Evolutionary conservation across 2,329 filamentous ascomycete genomes (phyloP), one percentile per base, ranked within the genome.

Genomic region (Pseudogymnoascus sp.): DNA sequence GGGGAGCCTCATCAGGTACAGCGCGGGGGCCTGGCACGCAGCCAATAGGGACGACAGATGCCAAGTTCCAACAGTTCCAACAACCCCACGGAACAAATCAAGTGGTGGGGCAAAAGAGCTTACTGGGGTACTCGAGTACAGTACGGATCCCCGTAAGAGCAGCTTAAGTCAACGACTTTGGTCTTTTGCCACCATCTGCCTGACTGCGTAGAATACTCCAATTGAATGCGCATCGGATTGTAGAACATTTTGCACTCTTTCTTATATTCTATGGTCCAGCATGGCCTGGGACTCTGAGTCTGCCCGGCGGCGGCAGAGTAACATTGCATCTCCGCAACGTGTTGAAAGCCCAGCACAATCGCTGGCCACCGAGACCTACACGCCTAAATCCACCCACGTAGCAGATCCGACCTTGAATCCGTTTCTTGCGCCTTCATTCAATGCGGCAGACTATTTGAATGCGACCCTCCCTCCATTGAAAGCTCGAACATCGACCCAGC

Each of bases 391-490:
- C 3, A 75, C 80, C 62, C 85, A 93, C 74, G 82, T 90, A 38
- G 78, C 88, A 65, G 91, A 96, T 72, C 83, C 87, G 11, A 84
- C 86, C 62, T 82, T 96, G 2, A 84, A 85, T 63, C 86, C 88
- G 63, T 97, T 97, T 75, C 81, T 93, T 38, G 80, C 85, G 60
- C 81, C 88, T 4, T 79, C 83, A 49, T 97, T 97, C 76, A 91
- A 96, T 74, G 84, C 93, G 3, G 89, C 88, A 67, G 86, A 89
- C 59, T 96, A 92, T 75, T 85, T 97, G 70, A 97, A 97, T 76
- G 79, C 86, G 64, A 84, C 84, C 0, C 80, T 97, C 0, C 90
- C 92, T 3, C 79, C 88, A 1, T 80, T 96, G 18, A 81, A 83
- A 66, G 36, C 59, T 38, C 34, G 59, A 31, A 64, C 60, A 69